A percentile compares a stretch with the other conserved stretches of the same genome.
Evolutionary conservation across 1,139 yeast genomes (phyloP).

Genomic region (Yamadazyma kanchanaburiensis): DNA sequence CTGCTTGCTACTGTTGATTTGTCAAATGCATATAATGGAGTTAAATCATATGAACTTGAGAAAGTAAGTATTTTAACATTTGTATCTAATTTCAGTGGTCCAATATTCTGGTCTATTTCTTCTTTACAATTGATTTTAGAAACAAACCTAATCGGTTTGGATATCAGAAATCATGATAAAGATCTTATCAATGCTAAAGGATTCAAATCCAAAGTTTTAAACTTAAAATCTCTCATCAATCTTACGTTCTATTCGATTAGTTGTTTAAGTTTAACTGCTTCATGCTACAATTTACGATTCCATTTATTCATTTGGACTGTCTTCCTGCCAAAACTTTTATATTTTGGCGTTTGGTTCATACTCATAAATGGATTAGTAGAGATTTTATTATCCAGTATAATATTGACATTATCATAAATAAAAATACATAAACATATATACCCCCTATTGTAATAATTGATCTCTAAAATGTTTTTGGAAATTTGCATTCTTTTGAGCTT

Average conservation of each 20-base stretch:
- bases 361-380: conserved; percentile 49
- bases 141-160: conserved; percentile 13
- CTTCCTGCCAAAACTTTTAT: conserved; percentile 87
- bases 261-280: conserved; percentile 56
- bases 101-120: conserved; percentile 78
- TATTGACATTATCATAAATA: conserved; percentile 2
- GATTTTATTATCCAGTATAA: conserved; percentile 10
- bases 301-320: conserved; percentile 97
- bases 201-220: conserved; percentile 19
- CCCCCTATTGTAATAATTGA: conserved; percentile 69
- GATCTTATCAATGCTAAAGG: conserved; percentile 9
- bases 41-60: conserved; percentile 63
- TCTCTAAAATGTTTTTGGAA: conserved; percentile 92
- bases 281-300: conserved; percentile 74
- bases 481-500: conserved; percentile 77
- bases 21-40: conserved; percentile 89
- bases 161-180: conserved; percentile 8
- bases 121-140: conserved; percentile 45
- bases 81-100: conserved; percentile 78
- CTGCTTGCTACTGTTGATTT: conserved; percentile 88
- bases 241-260: conserved; percentile 56
- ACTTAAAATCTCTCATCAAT: conserved; percentile 32
- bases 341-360: conserved; percentile 72
- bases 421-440: conserved; percentile 2
- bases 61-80: conserved; percentile 78